Conservation (phyloP, 208 protist species). For the Endotrypanum monterogeii region DNA sequence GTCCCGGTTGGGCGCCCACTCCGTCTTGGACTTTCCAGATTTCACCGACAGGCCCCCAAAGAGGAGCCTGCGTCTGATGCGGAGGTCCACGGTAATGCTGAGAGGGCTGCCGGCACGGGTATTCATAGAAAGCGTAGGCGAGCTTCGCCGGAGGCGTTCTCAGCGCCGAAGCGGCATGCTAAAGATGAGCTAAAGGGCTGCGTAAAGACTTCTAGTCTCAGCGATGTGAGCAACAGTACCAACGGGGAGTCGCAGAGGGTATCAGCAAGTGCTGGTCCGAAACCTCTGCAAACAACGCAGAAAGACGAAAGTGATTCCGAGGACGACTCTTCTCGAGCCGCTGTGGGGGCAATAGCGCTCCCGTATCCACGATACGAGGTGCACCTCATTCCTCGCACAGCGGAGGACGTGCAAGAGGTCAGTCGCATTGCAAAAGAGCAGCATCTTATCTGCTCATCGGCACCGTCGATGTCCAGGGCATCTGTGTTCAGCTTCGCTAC, state of each 20-base stretch:
- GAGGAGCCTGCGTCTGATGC: neutral
- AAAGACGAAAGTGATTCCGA: neutral
- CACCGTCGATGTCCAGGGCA: constrained; percentile 1
- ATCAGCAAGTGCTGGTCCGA: neutral
- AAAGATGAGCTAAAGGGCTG: neutral
- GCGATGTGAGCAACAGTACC: neutral
- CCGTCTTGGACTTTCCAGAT: constrained; percentile 10
- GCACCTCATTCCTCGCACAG: constrained; percentile 15
- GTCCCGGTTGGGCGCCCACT: constrained; percentile 1
- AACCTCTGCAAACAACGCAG: neutral
- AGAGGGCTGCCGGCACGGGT: neutral
- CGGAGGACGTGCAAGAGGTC: constrained; percentile 28
- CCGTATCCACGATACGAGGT: constrained; percentile 25
- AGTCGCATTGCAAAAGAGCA: constrained; percentile 17
- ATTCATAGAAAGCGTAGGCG: neutral
- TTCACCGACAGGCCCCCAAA: neutral
- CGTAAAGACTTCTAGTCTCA: neutral
- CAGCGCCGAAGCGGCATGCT: neutral
- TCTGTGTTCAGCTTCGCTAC: constrained; percentile 29
- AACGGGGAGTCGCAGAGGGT: neutral
- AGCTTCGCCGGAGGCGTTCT: neutral
- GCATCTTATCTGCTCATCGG: constrained; percentile 9
- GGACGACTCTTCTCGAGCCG: neutral
- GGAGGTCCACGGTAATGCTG: neutral
- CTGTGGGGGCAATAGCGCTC: neutral